Conservation (phyloP, 805 yeast genomes). For the Pichia sporocuriosa region DNA sequence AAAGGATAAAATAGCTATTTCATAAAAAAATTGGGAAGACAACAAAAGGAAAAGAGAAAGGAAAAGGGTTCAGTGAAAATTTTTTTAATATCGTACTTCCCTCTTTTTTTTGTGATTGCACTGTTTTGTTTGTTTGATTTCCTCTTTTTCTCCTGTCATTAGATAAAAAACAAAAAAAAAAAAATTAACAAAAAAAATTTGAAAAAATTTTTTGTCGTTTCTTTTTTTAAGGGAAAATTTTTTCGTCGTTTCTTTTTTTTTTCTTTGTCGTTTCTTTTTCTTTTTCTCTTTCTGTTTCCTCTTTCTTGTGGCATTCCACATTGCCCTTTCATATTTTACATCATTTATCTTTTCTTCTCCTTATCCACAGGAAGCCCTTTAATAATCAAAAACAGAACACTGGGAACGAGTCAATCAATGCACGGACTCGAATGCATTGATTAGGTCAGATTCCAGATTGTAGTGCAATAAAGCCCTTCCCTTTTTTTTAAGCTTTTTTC, state of each 20-base stretch:
- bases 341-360: not conserved
- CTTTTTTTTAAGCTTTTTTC: no score
- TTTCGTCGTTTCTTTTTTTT: not conserved
- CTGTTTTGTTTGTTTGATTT: no score
- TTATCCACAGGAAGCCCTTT: not conserved
- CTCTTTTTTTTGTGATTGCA: no score
- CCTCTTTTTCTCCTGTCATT: no score
- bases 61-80: no score
- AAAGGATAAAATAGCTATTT: not conserved
- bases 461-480: no score
- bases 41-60: constrained; percentile 16
- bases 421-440: no score
- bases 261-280: not conserved
- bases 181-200: not conserved
- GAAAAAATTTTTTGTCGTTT: constrained; percentile 2
- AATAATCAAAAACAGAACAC: no score
- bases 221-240: not conserved
- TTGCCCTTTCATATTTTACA: no score
- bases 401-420: no score
- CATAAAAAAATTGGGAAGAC: not conserved
- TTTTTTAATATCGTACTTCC: no score
- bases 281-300: not conserved
- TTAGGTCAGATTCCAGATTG: no score
- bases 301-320: not conserved
- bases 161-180: not conserved